Conservation (phyloP, 371 early-diverging fungal species). For the Mucor racemosus region DNA sequence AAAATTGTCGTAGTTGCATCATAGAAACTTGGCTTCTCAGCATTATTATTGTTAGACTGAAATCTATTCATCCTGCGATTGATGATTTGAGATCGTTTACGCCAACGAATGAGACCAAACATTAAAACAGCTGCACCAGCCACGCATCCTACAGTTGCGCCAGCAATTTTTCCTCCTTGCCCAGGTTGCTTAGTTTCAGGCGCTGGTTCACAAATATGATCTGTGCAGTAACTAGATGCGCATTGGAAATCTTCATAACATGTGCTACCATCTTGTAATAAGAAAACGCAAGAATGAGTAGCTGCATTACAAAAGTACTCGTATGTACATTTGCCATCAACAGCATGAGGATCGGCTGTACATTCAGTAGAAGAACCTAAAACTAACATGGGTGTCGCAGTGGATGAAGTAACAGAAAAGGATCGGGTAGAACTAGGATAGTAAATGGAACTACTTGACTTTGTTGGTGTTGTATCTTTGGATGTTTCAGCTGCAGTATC, state of each 20-base stretch:
- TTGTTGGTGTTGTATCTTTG: background rate
- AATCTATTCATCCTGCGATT: constrained; percentile 21
- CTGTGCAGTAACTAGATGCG: constrained; percentile 29
- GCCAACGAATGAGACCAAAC: constrained; percentile 20
- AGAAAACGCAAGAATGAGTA: constrained; percentile 18
- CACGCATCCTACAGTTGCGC: constrained; percentile 30
- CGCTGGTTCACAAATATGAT: constrained; percentile 6
- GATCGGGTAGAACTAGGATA: constrained; percentile 18
- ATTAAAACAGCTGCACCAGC: constrained; percentile 27
- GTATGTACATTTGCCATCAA: constrained; percentile 27
- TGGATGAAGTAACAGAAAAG: constrained; percentile 35
- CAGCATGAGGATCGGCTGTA: constrained; percentile 27
- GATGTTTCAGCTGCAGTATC: background rate
- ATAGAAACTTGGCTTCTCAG: background rate
- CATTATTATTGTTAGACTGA: background rate
- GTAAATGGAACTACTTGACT: constrained; percentile 2
- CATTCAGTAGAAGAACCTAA: constrained; percentile 33
- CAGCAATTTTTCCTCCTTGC: constrained; percentile 37
- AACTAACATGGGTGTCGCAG: constrained; percentile 37
- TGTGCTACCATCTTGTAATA: constrained; percentile 13
- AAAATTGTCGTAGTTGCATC: background rate
- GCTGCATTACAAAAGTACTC: constrained; percentile 41
- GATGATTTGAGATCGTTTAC: constrained; percentile 7
- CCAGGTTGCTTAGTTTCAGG: background rate
- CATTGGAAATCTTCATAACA: constrained; percentile 44